A percentile compares a stretch with the other conserved stretches of the same genome.
These are phyloP conservation scores for Candida sp. DNA, from an alignment of 1,139 yeast genomes.

Conservation along the genomic window DNA sequence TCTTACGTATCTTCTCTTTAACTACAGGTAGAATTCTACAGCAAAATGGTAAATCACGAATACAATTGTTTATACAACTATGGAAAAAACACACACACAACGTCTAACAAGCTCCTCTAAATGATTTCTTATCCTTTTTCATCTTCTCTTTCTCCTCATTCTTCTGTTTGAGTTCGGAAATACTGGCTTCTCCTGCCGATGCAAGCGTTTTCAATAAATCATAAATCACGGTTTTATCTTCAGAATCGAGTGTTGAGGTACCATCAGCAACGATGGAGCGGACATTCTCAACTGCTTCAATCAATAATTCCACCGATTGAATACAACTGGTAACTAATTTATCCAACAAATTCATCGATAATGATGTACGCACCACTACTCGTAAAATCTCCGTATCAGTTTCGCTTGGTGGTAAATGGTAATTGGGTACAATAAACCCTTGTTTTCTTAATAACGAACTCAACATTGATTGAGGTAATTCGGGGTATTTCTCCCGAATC, in stretches of 20 bases:
- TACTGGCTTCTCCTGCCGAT: conserved; percentile 31
- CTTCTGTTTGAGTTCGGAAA: conserved; percentile 21
- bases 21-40: no score
- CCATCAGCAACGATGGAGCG: conserved; percentile 15
- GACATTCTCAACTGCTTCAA: conserved; percentile 31
- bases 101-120: conserved; percentile 51
- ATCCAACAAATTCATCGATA: conserved; percentile 71
- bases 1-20: no score
- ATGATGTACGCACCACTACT: conserved; percentile 75
- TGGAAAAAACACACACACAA: background rate
- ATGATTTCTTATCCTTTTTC: conserved; percentile 34
- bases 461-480: conserved; percentile 79
- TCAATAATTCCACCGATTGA: conserved; percentile 51
- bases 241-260: conserved; percentile 14
- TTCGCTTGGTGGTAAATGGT: conserved; percentile 69
- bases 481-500: conserved; percentile 62
- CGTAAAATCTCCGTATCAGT: conserved; percentile 66
- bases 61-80: background rate
- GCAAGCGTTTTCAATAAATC: conserved; percentile 36
- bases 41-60: no score
- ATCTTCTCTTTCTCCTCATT: conserved; percentile 15
- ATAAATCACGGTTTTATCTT: conserved; percentile 22
- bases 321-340: conserved; percentile 67
- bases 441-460: conserved; percentile 72
- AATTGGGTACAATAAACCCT: conserved; percentile 90